Evolutionary conservation across 768 basidiomycete species (phyloP).

Genomic region (Suillus weaverae): DNA sequence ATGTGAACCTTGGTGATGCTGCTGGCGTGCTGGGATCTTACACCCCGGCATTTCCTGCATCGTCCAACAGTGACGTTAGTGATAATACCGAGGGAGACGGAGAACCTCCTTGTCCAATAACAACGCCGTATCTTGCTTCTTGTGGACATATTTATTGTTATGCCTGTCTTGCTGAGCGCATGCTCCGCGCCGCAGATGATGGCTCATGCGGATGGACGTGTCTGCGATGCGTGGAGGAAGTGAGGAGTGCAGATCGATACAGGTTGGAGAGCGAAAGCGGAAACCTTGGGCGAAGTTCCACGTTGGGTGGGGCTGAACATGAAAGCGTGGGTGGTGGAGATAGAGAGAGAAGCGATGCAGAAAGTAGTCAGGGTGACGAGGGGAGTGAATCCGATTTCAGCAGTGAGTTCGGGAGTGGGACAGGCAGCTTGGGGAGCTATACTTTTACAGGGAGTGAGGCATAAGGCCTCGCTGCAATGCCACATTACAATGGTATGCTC

Average conservation of each 20-base stretch:
- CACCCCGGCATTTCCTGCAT: slow-evolving; percentile 25
- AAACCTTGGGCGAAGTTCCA: slow-evolving; percentile 39
- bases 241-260: slow-evolving; percentile 62
- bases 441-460: slow-evolving; percentile 1
- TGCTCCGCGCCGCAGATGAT: slow-evolving; percentile 73
- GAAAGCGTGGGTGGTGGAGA: slow-evolving; percentile 29
- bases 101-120: slow-evolving; percentile 64
- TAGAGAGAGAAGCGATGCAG: slow-evolving; percentile 21
- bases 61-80: slow-evolving; percentile 7
- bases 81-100: slow-evolving; percentile 19
- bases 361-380: slow-evolving; percentile 25
- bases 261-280: background rate
- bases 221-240: slow-evolving; percentile 70
- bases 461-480: background rate
- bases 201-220: slow-evolving; percentile 73
- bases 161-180: slow-evolving; percentile 82
- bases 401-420: slow-evolving; percentile 39
- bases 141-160: slow-evolving; percentile 93
- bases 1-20: slow-evolving; percentile 54
- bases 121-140: slow-evolving; percentile 80
- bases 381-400: slow-evolving; percentile 63
- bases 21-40: slow-evolving; percentile 45
- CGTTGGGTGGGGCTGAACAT: slow-evolving; percentile 33
- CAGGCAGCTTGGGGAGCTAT: slow-evolving; percentile 31
- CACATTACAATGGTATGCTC: no score